Evolutionary conservation across 352 stramenopile genomes (phyloP).

Genomic region (Phytopythium aichiense): DNA sequence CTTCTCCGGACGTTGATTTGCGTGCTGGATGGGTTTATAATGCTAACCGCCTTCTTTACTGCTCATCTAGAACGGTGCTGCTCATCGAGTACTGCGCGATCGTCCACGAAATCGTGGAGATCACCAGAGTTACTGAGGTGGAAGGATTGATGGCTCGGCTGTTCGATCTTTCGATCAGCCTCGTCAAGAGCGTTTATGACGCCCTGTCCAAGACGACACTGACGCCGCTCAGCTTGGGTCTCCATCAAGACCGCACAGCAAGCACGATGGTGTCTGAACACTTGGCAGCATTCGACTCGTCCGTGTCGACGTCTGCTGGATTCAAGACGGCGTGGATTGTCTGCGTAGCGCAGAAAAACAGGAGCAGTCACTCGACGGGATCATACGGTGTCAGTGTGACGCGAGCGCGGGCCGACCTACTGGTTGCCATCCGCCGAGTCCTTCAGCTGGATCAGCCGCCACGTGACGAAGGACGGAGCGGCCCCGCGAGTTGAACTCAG

Average conservation of each 20-base stretch:
- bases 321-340: constrained; percentile 12
- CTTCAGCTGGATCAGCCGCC: constrained; percentile 29
- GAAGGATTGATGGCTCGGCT: neutral
- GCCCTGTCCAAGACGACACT: constrained; percentile 8
- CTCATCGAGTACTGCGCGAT: constrained; percentile 64
- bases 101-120: constrained; percentile 34
- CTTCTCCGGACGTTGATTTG: constrained; percentile 3
- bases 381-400: constrained; percentile 51
- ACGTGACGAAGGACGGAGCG: neutral
- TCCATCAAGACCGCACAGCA: neutral
- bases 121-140: constrained; percentile 6
- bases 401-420: constrained; percentile 40
- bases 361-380: constrained; percentile 8
- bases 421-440: constrained; percentile 44
- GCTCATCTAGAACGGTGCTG: constrained; percentile 47
- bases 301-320: neutral
- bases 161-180: constrained; percentile 12
- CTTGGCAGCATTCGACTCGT: constrained; percentile 11
- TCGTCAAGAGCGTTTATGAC: constrained; percentile 8
- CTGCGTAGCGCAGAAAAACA: neutral
- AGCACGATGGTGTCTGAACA: constrained; percentile 4
- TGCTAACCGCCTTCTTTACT: constrained; percentile 3
- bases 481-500: neutral
- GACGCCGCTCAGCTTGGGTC: neutral
- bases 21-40: constrained; percentile 7